Evolutionary conservation across 2,329 filamentous ascomycete species (phyloP).

Genomic region (Didymella glomerata): DNA sequence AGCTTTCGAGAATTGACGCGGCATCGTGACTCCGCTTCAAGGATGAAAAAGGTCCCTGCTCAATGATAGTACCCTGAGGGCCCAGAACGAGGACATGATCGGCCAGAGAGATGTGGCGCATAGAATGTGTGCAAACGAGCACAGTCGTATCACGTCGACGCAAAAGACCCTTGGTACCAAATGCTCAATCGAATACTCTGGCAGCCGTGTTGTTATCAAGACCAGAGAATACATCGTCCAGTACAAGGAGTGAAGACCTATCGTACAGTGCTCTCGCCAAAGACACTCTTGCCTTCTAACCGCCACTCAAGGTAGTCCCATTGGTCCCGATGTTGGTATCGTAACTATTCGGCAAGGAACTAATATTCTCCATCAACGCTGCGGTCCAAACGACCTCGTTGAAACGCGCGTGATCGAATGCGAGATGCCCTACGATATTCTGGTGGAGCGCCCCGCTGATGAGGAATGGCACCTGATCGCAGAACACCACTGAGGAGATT

Average conservation of each 20-base stretch:
- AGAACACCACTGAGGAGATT: background rate
- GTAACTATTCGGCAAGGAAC: background rate
- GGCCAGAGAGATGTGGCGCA: background rate
- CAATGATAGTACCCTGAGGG: background rate
- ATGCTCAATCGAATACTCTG: background rate
- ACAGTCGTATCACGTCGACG: background rate
- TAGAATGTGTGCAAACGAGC: background rate
- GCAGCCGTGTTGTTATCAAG: background rate
- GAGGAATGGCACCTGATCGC: background rate
- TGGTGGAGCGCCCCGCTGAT: background rate
- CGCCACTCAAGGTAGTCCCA: background rate
- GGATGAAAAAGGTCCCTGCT: background rate
- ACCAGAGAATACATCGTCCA: background rate
- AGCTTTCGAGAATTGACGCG: background rate
- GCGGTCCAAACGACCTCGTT: background rate
- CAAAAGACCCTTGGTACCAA: background rate
- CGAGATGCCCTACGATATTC: background rate
- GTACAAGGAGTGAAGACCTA: background rate
- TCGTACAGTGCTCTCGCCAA: background rate
- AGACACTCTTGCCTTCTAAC: background rate
- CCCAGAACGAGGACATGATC: background rate
- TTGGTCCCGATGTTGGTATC: background rate
- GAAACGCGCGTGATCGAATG: background rate
- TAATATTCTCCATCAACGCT: background rate
- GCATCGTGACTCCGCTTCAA: background rate